Percentiles rank a stretch among this genome's conserved stretches.
Evolutionary conservation across 2,329 filamentous ascomycete genomes (phyloP).

Genomic region (Graphilbum ipis-grandicollis): DNA sequence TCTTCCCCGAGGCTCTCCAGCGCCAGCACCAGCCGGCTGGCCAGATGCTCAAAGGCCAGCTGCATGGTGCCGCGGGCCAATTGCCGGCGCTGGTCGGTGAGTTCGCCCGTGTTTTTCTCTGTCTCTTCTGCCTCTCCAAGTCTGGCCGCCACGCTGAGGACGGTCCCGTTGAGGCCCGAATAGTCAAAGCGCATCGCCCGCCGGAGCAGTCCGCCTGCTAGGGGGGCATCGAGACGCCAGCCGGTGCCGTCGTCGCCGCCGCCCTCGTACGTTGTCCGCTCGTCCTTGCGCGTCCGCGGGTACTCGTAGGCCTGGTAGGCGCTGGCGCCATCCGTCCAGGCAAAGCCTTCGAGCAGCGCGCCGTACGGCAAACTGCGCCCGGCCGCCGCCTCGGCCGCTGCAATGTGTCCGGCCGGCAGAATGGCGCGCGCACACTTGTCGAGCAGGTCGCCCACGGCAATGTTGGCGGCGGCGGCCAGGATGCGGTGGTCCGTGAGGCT

Average conservation of each 20-base stretch:
- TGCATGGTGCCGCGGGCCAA: slow-evolving; percentile 63
- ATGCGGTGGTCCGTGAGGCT: slow-evolving; percentile 53
- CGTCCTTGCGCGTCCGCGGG: slow-evolving; percentile 37
- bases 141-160: slow-evolving; percentile 21
- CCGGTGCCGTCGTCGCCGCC: slow-evolving; percentile 16
- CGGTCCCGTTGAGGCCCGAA: slow-evolving; percentile 40
- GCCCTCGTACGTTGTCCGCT: slow-evolving; percentile 24
- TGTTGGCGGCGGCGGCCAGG: slow-evolving; percentile 56
- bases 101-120: slow-evolving; percentile 12
- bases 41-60: slow-evolving; percentile 74
- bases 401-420: slow-evolving; percentile 43
- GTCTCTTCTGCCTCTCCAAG: slow-evolving; percentile 11
- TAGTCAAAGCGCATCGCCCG: slow-evolving; percentile 55
- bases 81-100: slow-evolving; percentile 30
- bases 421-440: slow-evolving; percentile 74
- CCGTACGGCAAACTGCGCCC: slow-evolving; percentile 56
- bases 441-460: slow-evolving; percentile 76
- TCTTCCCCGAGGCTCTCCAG: slow-evolving; percentile 28
- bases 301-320: slow-evolving; percentile 35
- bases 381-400: slow-evolving; percentile 19
- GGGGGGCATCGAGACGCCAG: slow-evolving; percentile 55
- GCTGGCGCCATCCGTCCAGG: slow-evolving; percentile 11
- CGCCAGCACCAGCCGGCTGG: slow-evolving; percentile 53
- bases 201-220: slow-evolving; percentile 26
- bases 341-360: slow-evolving; percentile 63